phyloP scores from a whole-genome alignment of 1,284 basidiomycete species.

The Heterobasidion parviporum region DNA sequence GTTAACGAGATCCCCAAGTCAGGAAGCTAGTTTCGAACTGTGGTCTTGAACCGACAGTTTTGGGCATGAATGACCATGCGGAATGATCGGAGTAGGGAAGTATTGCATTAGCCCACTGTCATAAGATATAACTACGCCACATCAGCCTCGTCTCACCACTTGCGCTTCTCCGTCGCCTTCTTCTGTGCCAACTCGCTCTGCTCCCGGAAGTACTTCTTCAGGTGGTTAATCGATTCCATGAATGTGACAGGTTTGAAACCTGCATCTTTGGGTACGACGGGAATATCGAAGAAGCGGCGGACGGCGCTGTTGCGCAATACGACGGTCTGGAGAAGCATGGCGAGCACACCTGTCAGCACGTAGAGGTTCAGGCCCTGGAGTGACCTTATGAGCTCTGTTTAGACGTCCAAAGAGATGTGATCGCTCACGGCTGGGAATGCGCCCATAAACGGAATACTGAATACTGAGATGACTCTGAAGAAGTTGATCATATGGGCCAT shows the following conservation, averaged over 20 bases:
- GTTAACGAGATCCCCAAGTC: neutral
- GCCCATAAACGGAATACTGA: conserved; percentile 54
- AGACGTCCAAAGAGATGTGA: neutral
- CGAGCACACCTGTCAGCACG: conserved; percentile 38
- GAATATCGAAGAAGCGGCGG: conserved; percentile 40
- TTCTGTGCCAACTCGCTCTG: conserved; percentile 16
- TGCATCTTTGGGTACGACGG: conserved; percentile 25
- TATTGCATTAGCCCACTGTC: neutral
- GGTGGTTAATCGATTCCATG: conserved; percentile 20
- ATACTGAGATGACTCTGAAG: conserved; percentile 55
- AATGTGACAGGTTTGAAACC: conserved; percentile 17
- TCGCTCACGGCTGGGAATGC: conserved; percentile 43
- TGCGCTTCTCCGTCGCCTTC: conserved; percentile 10
- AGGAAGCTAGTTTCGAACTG: neutral
- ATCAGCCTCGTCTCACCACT: conserved; percentile 6
- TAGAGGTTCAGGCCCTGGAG: conserved; percentile 56
- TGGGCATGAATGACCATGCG: neutral
- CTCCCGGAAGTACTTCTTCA: conserved; percentile 20
- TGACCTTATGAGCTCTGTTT: no score
- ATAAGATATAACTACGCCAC: neutral
- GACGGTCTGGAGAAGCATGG: conserved; percentile 37
- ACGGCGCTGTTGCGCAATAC: conserved; percentile 38
- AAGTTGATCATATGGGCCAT: conserved; percentile 69
- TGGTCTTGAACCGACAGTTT: neutral
- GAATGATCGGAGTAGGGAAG: neutral